phyloP scores from a whole-genome alignment of 768 basidiomycete genomes.

The Mrakia hoshinonis region DNA sequence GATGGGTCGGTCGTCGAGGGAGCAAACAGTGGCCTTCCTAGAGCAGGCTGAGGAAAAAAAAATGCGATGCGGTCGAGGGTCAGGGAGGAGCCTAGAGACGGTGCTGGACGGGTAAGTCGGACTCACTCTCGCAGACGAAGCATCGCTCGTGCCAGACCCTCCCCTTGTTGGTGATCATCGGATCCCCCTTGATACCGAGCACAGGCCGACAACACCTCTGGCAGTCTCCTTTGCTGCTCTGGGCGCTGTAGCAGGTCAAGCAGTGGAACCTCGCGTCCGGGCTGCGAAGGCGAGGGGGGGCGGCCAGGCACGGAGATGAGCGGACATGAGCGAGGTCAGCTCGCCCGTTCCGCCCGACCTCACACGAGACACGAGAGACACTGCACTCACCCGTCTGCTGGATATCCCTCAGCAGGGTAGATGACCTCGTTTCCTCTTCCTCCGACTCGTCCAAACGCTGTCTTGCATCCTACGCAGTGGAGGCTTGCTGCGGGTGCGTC shows the following conservation, averaged over 20 bases:
- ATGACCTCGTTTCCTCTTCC: neutral
- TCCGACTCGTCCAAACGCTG: constrained; percentile 3
- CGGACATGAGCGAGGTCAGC: neutral
- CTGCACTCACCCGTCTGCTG: constrained; percentile 1
- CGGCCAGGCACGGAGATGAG: neutral
- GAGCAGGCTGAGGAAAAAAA: neutral
- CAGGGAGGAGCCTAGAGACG: too few species aligned
- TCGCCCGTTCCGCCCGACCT: too few species aligned
- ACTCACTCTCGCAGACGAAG: constrained; percentile 11
- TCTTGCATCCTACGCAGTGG: neutral
- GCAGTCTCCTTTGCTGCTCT: constrained; percentile 16
- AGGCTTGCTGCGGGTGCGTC: neutral
- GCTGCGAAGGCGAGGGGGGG: neutral
- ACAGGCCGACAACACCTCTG: neutral
- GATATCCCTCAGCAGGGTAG: constrained; percentile 1
- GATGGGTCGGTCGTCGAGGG: neutral
- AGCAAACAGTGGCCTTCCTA: neutral
- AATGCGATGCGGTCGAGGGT: too few species aligned
- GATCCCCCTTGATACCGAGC: constrained; percentile 13
- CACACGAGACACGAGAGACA: too few species aligned
- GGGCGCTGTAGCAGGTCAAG: neutral
- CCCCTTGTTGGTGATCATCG: neutral
- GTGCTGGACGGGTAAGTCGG: too few species aligned
- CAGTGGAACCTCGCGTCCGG: constrained; percentile 18
- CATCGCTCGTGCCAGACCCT: constrained; percentile 14